A percentile compares a stretch with the other conserved stretches of the same genome.
Conservation (phyloP, 345 rosid species). For the Angophora floribunda region DNA sequence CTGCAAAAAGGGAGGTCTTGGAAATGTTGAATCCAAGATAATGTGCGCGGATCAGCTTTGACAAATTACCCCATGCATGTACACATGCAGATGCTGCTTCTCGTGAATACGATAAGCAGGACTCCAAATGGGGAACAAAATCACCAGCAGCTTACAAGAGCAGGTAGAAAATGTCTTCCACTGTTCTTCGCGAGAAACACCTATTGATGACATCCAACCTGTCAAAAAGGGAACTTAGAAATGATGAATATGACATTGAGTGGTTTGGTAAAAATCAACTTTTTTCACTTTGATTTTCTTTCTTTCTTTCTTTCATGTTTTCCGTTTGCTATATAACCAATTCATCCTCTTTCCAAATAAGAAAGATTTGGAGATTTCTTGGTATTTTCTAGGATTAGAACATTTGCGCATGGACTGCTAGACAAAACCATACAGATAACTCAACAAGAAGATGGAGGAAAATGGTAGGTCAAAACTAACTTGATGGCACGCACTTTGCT, state of each 20-base stretch:
- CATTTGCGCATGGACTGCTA: background rate
- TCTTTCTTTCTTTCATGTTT: too few species aligned
- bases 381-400: background rate
- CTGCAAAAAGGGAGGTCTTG: conserved; percentile 9
- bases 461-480: conserved; percentile 16
- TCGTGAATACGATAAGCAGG: background rate
- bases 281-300: background rate
- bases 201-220: conserved; percentile 66
- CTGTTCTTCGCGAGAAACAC: conserved; percentile 60
- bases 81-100: background rate
- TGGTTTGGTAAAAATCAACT: background rate
- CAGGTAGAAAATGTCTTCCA: conserved; percentile 63
- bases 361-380: too few species aligned
- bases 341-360: too few species aligned
- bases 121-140: background rate
- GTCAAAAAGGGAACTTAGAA: background rate
- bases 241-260: background rate
- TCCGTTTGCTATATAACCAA: too few species aligned
- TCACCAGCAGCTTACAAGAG: conserved; percentile 46
- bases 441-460: background rate
- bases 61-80: background rate
- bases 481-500: conserved; percentile 9
- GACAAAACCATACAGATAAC: background rate
- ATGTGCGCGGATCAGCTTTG: background rate
- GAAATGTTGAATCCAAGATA: background rate